Evolutionary conservation across 495 filamentous ascomycete genomes (phyloP).

Genomic region (Acidiella bohemica): DNA sequence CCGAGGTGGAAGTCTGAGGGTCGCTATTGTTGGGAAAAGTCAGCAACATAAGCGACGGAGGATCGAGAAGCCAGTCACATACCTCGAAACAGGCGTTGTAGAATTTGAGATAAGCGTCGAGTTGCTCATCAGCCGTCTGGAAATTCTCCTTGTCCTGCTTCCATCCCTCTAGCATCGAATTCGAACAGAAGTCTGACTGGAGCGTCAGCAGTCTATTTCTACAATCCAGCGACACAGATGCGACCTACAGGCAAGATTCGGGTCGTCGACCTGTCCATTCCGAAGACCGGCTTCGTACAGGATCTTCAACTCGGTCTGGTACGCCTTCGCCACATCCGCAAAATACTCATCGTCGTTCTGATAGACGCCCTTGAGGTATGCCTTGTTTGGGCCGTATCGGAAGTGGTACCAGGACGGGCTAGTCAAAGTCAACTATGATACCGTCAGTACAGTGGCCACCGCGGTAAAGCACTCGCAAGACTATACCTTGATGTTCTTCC

Average conservation of each 20-base stretch:
- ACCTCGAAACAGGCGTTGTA: slow-evolving; percentile 61
- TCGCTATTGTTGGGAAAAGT: slow-evolving; percentile 32
- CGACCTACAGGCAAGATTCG: slow-evolving; percentile 22
- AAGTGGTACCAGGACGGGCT: slow-evolving; percentile 28
- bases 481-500: slow-evolving; percentile 25
- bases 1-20: slow-evolving; percentile 29
- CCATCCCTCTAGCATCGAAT: slow-evolving; percentile 48
- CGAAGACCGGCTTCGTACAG: slow-evolving; percentile 20
- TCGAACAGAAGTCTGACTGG: slow-evolving; percentile 44
- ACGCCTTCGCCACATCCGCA: slow-evolving; percentile 27
- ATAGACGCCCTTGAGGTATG: slow-evolving; percentile 25
- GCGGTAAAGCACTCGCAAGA: no score
- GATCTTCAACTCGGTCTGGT: slow-evolving; percentile 24
- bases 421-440: slow-evolving; percentile 21
- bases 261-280: slow-evolving; percentile 23
- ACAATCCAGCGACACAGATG: no score
- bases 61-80: slow-evolving; percentile 17
- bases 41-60: background rate
- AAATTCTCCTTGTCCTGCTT: slow-evolving; percentile 41
- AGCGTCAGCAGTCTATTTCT: no score
- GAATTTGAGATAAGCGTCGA: slow-evolving; percentile 60
- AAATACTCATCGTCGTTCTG: slow-evolving; percentile 28
- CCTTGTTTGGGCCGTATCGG: slow-evolving; percentile 23
- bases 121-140: slow-evolving; percentile 48
- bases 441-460: background rate